Evolutionary conservation across 2,329 filamentous ascomycete species (phyloP), one percentile per base, ranked within the genome.

Genomic region (Alternaria triticimaculans): DNA sequence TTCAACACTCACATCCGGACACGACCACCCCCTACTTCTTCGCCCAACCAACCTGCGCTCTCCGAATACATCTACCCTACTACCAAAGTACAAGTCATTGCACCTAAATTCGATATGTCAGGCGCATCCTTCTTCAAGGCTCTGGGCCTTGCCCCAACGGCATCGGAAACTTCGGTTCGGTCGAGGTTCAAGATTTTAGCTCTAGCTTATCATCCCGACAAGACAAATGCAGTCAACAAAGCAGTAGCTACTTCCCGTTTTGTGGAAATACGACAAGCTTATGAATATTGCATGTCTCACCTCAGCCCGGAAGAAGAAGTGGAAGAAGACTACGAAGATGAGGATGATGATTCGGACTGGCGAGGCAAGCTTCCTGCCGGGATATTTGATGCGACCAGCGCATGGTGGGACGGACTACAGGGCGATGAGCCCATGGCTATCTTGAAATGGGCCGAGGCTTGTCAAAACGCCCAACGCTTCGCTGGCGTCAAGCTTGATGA

Each of bases 171-270:
- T 8, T 33, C 58, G 18, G 37, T 60, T 20, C 37, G 51, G 23
- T 20, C 28, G 18, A 58, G 56, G 2, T 63, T 55, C 20, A 63
- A 56, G 41, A 21, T 50, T 9, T 44, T 60, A n/a, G 56, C 61
- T 6, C 33, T 63, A 1, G n/a, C 28, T 9, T 25, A 33, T n/a
- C 61, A 63, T 18, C 61, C 61, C 8, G 61, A 63, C 33, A 63
- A 51, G 25, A 41, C 28, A 21, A 41, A 26, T 28, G 41, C 44
- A 6, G 23, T 25, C 2, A 21, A 25, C 26, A 26, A 37, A 18
- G 48, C 53, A 15, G 23, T 46, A 7, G 49, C 48, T 18, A 63
- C 55, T n/a, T 15, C n/a, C 21, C 20, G 43, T 14, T 63, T 63
- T 12, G 28, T 51, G 28, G 18, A 63, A 45, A 51, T 63, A 6